These are phyloP conservation scores for Ascochyta rabiei DNA, from an alignment of 2,329 filamentous ascomycete species.

Conservation along the genomic window DNA sequence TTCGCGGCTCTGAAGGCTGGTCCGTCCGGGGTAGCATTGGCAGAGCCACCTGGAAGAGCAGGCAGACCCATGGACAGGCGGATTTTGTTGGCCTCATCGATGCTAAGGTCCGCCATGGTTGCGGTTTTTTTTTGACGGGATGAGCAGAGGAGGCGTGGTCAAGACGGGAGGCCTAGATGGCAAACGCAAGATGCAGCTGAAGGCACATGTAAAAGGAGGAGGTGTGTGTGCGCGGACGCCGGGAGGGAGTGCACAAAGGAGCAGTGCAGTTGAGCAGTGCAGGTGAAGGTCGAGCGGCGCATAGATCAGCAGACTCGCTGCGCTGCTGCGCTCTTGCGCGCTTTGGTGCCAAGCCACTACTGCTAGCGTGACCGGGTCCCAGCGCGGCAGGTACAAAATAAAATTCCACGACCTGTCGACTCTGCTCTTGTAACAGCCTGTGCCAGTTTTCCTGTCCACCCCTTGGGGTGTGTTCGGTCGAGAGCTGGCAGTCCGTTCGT, in stretches of 20 bases:
- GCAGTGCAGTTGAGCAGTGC: no score
- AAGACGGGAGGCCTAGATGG: background rate
- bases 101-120: conserved; percentile 51
- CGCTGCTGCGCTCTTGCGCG: background rate
- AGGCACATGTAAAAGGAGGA: background rate
- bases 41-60: conserved; percentile 82
- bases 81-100: conserved; percentile 93
- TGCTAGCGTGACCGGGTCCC: conserved; percentile 18
- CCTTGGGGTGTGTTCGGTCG: conserved; percentile 68
- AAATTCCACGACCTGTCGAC: conserved; percentile 32
- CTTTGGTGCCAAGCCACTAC: conserved; percentile 27
- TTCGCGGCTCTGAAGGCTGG: conserved; percentile 62
- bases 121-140: conserved; percentile 8
- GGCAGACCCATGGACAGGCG: conserved; percentile 88
- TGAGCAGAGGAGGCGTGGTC: background rate
- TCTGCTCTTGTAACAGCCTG: conserved; percentile 69
- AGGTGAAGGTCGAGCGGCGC: background rate
- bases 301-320: no score
- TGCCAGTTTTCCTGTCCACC: conserved; percentile 77
- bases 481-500: conserved; percentile 86
- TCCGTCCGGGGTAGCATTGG: conserved; percentile 55
- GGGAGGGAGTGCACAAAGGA: background rate
- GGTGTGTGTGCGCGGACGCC: background rate
- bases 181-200: background rate
- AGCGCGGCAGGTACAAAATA: conserved; percentile 37